phyloP scores from a whole-genome alignment of 768 basidiomycete genomes.

The Tulasnella sp. region DNA sequence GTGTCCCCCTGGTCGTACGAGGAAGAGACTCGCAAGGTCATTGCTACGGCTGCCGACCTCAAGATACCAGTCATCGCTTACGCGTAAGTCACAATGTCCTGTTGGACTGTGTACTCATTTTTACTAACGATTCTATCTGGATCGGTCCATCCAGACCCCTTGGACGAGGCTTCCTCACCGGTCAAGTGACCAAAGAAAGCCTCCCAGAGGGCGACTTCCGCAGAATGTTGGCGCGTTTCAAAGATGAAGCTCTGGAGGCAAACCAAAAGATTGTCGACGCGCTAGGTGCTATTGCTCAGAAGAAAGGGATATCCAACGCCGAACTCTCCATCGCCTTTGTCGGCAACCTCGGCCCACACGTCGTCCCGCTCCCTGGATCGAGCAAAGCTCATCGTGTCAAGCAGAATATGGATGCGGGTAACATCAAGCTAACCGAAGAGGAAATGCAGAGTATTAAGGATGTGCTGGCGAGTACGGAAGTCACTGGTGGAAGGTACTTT shows the following conservation, averaged over 20 bases:
- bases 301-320: conserved; percentile 46
- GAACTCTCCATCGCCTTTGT: conserved; percentile 51
- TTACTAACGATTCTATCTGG: not conserved
- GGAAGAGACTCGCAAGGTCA: too few relatives aligned
- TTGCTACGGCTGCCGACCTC: conserved; percentile 57
- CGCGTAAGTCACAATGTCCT: conserved; percentile 45
- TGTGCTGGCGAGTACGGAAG: conserved; percentile 45
- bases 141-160: conserved; percentile 7
- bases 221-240: conserved; percentile 42
- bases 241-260: conserved; percentile 45
- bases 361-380: conserved; percentile 44
- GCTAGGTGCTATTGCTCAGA: conserved; percentile 42
- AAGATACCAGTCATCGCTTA: conserved; percentile 63
- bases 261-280: conserved; percentile 48
- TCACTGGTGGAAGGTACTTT: conserved; percentile 51
- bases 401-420: conserved; percentile 53
- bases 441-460: conserved; percentile 51
- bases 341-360: conserved; percentile 39
- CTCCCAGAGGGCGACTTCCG: conserved; percentile 45
- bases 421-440: conserved; percentile 48
- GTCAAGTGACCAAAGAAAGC: conserved; percentile 45
- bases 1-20: too few relatives aligned
- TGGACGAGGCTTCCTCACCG: conserved; percentile 43
- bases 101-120: not conserved
- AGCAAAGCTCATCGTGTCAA: conserved; percentile 50